Evolutionary conservation across 2,329 filamentous ascomycete species (phyloP), one percentile per base, ranked within the genome.

Genomic region (Sclerotinia minor): DNA sequence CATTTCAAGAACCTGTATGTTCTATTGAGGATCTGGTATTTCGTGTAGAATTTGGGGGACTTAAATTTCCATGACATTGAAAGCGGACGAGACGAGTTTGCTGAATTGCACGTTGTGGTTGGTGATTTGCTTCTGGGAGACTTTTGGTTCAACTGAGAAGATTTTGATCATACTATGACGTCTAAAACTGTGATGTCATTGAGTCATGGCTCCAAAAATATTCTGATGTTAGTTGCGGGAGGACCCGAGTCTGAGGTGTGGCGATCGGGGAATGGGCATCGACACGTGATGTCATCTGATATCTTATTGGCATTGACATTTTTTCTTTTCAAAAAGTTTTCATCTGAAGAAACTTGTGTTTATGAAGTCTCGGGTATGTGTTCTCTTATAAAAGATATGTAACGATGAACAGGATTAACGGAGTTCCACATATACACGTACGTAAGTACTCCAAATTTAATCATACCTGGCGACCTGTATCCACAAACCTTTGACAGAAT

Each of bases 201-300:
- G 32, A 55, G 32, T 38, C 32, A 38, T 55, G 11, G 21, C n/a
- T 38, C 21, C 9, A 55, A 55, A 55, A 38, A 47, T 5, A 21
- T 32, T 32, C 24, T 11, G 38, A 24, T 44, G 17, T 44, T 41
- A 38, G 24, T 8, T 29, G 35, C 38, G 38, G 17, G 15, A 59
- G 38, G 55, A 59, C 38, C 55, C 38, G 55, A 59, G 55, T 59
- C 55, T 35, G 38, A 24, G 41, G 38, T 24, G 21, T 45, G 17
- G 19, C 17, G 38, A 45, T 59, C 52, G 7, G 29, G 52, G 19
- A 45, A 59, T 45, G 2, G 2, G 6, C 38, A 44, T 44, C 17
- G 7, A 8, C 55, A 59, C 55, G 55, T 59, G 55, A 59, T 59
- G 17, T 45, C 7, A 13, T 21, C 8, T 21, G 8, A 13, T 45